Evolutionary conservation across 148 eudicot species (phyloP), one percentile per base, ranked within the genome.

Genomic region (Dianthus caryophyllus): DNA sequence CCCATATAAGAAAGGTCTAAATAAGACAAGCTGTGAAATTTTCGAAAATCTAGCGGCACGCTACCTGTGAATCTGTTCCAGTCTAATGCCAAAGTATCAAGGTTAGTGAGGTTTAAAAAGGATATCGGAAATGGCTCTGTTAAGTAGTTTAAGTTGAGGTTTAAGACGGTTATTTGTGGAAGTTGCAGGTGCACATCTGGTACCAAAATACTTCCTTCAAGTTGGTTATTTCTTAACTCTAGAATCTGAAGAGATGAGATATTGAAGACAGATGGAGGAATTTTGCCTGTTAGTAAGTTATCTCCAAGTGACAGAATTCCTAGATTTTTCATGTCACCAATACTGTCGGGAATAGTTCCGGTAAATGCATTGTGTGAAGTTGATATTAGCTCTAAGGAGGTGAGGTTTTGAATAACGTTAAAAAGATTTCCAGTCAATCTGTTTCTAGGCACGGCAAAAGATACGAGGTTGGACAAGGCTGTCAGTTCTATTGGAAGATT

Each of bases 211-310:
- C 5, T 79, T 25, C 83, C 86, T 1, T 44, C 54, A 13, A 79
- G 41, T 20, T 66, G 66, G 58, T 74, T 79, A 0, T 12, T 14
- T 15, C 39, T 1, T 36, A 76, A 25, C 9, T 52, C 20, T 0
- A 82, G 9, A 9, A 0, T 3, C 16, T 30, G 63, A 17, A 79
- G 71, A 0, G 72, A 69, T 2, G 84, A 68, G 14, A 81, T 20
- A 61, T 74, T 77, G 64, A 30, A 81, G 38, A 81, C 27, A 9
- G 81, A 70, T 2, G 67, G 11, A n/a, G 84, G 77, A 55, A 81
- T 52, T 14, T 16, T 46, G 60, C 81, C 84, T 0, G 66, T 30
- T 9, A 81, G 22, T 6, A 25, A 0, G 52, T 76, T 78, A 5
- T 4, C 64, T 3, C 12, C 54, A 4, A 76, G 0, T 9, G 9